These are phyloP conservation scores for Termitomyces sp. DNA, from an alignment of 768 basidiomycete genomes.

Conservation along the genomic window DNA sequence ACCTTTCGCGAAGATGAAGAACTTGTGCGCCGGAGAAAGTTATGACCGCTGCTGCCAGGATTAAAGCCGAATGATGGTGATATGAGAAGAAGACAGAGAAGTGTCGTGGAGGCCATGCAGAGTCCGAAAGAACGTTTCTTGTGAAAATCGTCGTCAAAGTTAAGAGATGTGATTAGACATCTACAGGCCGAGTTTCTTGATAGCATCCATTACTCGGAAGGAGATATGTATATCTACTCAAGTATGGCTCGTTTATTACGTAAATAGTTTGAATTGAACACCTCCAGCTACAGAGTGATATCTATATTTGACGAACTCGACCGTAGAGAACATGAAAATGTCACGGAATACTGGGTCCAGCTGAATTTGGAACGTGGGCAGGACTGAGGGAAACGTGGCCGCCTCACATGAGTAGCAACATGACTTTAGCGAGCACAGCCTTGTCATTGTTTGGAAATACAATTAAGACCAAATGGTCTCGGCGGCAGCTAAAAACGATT, in stretches of 20 bases:
- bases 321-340: neutral
- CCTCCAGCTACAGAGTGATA: neutral
- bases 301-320: neutral
- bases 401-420: neutral
- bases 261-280: neutral
- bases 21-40: conserved; percentile 7
- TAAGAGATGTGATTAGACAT: neutral
- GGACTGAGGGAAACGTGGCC: neutral
- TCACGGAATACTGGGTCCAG: neutral
- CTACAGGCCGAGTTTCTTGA: neutral
- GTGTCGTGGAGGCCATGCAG: conserved; percentile 12
- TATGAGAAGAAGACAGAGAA: conserved; percentile 26
- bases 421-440: neutral
- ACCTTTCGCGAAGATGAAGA: conserved; percentile 25
- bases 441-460: neutral
- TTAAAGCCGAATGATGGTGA: conserved; percentile 17
- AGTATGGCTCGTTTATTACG: conserved; percentile 1
- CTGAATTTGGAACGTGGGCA: neutral
- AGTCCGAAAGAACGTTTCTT: neutral
- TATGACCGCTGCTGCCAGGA: conserved; percentile 1
- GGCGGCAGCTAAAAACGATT: neutral
- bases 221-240: neutral
- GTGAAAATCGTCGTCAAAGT: neutral
- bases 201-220: neutral
- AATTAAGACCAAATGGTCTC: neutral